Base-by-base conservation (phyloP, 345 rosid species). In the Erodium maritimum region DNA sequence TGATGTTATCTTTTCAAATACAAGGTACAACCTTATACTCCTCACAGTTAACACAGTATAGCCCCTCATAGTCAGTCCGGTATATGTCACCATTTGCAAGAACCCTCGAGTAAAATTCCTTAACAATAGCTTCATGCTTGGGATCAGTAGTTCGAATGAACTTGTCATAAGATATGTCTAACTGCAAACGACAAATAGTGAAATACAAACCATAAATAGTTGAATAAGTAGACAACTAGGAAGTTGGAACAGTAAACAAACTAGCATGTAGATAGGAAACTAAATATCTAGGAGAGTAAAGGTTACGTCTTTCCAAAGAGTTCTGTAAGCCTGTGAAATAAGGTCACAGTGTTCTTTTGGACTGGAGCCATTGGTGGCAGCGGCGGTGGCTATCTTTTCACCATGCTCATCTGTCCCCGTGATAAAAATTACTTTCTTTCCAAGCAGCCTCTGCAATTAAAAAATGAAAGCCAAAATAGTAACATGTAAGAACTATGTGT, bases 331-430 rank as follows among this genome's bases (percentile, higher is more conserved):
- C 59, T 81, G 90, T 50, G 98, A 86, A 67, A 91, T 70, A 50
- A 84, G 70, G 56, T 88, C 93, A 69, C 98, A 91, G 60, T 91
- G 98, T 53, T 86, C 88, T 12, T 78, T 67, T 13, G 98, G 96
- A 52, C 65, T 74, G 19, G 90, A 81, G 52, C 90, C 96, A 56
- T 33, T 14, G 20, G 79, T 77, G 61, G 88, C 75, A 0, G 96
- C 96, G 22, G 98, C 84, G 0, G 75, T 66, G 61, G 98, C 93
- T 67, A 91, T 84, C 83, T 91, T 91, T 82, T 91, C 96, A 23
- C 98, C 98, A 19, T 91, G 96, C 61, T 91, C 96, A 66, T 91
- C 98, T 0, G 98, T 86, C 50, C 98, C 95, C 4, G 98, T 88
- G 59, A 91, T 75, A 52, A 91, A 79, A 65, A 86, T 77, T 67